These are phyloP conservation scores for Quercus dentata DNA, from an alignment of 306 rosid species.

Conservation along the genomic window DNA sequence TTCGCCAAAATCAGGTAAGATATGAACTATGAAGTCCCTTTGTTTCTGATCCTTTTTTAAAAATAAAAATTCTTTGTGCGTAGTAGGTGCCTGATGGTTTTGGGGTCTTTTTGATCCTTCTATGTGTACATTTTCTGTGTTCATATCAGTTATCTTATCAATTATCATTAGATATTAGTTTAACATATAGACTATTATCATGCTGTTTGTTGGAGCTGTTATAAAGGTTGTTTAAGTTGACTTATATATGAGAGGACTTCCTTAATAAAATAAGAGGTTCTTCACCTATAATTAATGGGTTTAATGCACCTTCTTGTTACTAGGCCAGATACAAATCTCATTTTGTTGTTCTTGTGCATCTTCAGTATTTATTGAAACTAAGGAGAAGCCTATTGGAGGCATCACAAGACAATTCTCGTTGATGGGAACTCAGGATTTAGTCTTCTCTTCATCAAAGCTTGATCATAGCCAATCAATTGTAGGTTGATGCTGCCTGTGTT, in stretches of 20 bases:
- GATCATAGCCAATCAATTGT: constrained; percentile 47
- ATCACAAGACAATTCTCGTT: constrained; percentile 20
- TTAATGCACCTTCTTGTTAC: background rate
- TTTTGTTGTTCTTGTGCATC: constrained; percentile 24
- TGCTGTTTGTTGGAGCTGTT: background rate
- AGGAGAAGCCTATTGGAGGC: constrained; percentile 30
- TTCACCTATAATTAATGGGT: background rate
- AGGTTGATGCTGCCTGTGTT: constrained; percentile 33
- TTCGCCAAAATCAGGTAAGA: constrained; percentile 45
- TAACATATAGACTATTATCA: background rate
- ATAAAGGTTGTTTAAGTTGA: background rate
- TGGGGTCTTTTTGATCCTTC: background rate
- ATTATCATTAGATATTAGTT: background rate
- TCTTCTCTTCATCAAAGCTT: constrained; percentile 32
- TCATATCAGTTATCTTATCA: background rate
- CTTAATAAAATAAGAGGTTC: background rate
- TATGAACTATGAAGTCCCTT: background rate
- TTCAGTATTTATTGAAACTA: constrained; percentile 29
- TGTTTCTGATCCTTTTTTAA: background rate
- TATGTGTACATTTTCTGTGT: background rate
- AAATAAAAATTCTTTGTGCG: background rate
- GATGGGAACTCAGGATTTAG: constrained; percentile 34
- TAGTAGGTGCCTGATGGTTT: background rate
- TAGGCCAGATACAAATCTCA: constrained; percentile 21
- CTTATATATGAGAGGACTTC: background rate